Base-by-base conservation (phyloP, 192 early-diverging fungal genomes). In the Geranomyces variabilis region DNA sequence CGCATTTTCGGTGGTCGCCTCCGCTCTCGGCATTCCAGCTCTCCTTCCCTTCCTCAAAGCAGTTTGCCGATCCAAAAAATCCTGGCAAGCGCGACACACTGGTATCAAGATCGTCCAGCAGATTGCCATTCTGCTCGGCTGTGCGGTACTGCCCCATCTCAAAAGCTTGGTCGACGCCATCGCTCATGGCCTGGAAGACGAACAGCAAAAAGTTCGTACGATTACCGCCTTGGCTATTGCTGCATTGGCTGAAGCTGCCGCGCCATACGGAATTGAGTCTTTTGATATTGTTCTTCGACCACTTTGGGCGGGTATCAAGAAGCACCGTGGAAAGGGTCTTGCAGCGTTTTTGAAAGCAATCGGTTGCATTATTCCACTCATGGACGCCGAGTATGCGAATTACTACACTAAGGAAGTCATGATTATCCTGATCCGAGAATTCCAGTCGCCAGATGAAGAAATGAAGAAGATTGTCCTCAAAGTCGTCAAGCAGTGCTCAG, bases 401-500 rank as follows among this genome's bases (percentile, higher is more conserved):
- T 90, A 92, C 75, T 95, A 95, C 79, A 96, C 96, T 10, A 90
- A 92, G 76, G 92, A 97, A 65, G 92, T 96, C 43, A 94, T 99
- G 95, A 75, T 87, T 7, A 92, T 92, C 36, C 76, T 99, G 55
- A 91, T 97, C 34, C 87, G 94, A 57, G 96, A 99, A 73, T 98
- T 99, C 84, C 92, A 96, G 76, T 93, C 94, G 17, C 93, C 95
- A 33, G 96, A 99, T 75, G 95, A 96, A 76, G 93, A 97, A 69
- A 99, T 98, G 96, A 95, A 96, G 63, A 96, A 93, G 85, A 95
- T 98, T 81, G 96, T 99, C 17, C 85, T 99, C 33, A 94, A 95
- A 77, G 97, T 97, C 1, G 90, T 98, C 62, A 94, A 94, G 73
- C 97, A 98, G 77, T 99, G 97, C 79, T 91, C 92, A 6, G 90